phyloP scores from a whole-genome alignment of 2,329 filamentous ascomycete genomes.

The Ophiostoma sp. region DNA sequence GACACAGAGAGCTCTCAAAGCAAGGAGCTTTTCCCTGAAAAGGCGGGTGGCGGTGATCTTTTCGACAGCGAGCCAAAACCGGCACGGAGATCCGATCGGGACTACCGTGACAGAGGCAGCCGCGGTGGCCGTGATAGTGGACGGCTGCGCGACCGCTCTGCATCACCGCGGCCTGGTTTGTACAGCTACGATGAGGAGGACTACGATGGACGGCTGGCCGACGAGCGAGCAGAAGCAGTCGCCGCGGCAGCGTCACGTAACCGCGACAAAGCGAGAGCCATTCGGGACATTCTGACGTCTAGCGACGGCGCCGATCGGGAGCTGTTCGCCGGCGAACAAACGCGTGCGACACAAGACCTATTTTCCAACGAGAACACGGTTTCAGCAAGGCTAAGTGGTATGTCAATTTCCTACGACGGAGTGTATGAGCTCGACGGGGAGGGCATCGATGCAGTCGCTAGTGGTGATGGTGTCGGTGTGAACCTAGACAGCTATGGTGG shows the following conservation, averaged over 20 bases:
- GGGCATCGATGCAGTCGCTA: background rate
- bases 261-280: slow-evolving; percentile 41
- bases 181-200: slow-evolving; percentile 34
- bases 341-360: background rate
- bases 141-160: slow-evolving; percentile 44
- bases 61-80: background rate
- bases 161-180: slow-evolving; percentile 43
- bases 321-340: slow-evolving; percentile 27
- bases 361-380: slow-evolving; percentile 28
- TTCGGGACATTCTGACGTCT: slow-evolving; percentile 40
- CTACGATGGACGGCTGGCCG: slow-evolving; percentile 29
- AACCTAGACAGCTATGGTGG: background rate
- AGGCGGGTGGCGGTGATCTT: slow-evolving; percentile 7
- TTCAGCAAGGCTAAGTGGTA: slow-evolving; percentile 26
- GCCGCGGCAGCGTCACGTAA: slow-evolving; percentile 34
- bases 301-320: slow-evolving; percentile 39
- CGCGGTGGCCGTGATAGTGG: slow-evolving; percentile 25
- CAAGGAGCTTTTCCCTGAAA: slow-evolving; percentile 24
- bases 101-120: slow-evolving; percentile 33
- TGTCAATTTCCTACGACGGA: slow-evolving; percentile 25
- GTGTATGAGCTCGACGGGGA: background rate
- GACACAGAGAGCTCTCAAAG: slow-evolving; percentile 21
- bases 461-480: background rate
- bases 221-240: slow-evolving; percentile 26
- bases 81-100: background rate